Conservation (phyloP, 2,329 filamentous ascomycete genomes). For the Botrytis cinerea region DNA sequence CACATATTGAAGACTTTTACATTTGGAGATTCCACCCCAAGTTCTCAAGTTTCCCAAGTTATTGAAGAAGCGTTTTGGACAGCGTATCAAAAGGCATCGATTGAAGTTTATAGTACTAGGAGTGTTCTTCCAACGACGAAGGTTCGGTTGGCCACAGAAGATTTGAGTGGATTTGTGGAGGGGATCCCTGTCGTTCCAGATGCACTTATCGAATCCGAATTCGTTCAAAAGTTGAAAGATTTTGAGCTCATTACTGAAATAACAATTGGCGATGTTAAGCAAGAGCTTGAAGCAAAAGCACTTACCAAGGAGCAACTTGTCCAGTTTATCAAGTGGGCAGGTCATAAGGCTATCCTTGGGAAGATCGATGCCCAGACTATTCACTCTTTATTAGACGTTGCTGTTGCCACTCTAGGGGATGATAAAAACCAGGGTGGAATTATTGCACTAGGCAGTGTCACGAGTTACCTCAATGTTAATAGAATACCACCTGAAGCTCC, state of each 20-base stretch:
- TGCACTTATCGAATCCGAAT: constrained; percentile 69
- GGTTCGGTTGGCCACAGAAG: constrained; percentile 73
- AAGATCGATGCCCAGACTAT: constrained; percentile 72
- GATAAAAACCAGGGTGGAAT: constrained; percentile 65
- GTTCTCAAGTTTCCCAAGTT: constrained; percentile 75
- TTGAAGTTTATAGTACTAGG: constrained; percentile 85
- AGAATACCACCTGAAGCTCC: constrained; percentile 82
- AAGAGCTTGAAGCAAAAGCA: constrained; percentile 80
- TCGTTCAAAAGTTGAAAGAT: constrained; percentile 78
- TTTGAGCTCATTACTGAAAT: constrained; percentile 87
- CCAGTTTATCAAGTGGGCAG: constrained; percentile 83
- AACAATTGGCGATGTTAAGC: constrained; percentile 80
- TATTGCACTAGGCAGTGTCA: constrained; percentile 75
- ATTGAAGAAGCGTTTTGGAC: constrained; percentile 98
- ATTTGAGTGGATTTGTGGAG: constrained; percentile 73
- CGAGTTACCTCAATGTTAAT: constrained; percentile 71
- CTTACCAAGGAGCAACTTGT: constrained; percentile 75
- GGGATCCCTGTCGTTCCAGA: constrained; percentile 85
- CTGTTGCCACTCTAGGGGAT: constrained; percentile 68
- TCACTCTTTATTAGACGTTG: constrained; percentile 73
- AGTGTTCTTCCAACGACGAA: constrained; percentile 83
- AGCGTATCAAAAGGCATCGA: constrained; percentile 76
- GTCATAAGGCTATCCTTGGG: constrained; percentile 67
- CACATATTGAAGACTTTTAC: constrained; percentile 87
- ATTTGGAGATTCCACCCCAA: constrained; percentile 88